Conservation (phyloP, 2,329 filamentous ascomycete genomes). For the Penicillium brevicompactum region DNA sequence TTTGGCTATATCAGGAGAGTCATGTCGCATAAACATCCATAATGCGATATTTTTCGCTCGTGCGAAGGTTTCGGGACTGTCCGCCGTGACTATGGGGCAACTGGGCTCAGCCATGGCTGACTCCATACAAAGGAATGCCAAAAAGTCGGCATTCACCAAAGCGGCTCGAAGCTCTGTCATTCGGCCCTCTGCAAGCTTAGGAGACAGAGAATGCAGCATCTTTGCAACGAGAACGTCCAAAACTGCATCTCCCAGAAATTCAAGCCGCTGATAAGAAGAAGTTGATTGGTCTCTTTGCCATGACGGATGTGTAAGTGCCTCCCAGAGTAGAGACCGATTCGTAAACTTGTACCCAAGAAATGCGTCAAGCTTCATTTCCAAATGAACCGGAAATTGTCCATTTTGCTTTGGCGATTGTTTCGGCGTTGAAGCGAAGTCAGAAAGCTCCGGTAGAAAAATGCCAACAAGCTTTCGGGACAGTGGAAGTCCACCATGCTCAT, state of each 20-base stretch:
- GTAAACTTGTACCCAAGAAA: constrained; percentile 6
- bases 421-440: not conserved
- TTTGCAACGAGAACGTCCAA: not conserved
- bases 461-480: not conserved
- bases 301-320: constrained; percentile 13
- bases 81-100: not conserved
- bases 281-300: not conserved
- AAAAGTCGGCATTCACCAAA: not conserved
- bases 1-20: constrained; percentile 3
- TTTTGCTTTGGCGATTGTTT: not conserved
- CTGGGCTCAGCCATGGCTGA: not conserved
- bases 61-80: not conserved
- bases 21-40: constrained; percentile 12
- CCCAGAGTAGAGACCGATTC: constrained; percentile 7
- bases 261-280: not conserved
- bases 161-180: not conserved
- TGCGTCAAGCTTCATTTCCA: not conserved
- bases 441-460: not conserved
- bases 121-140: not conserved
- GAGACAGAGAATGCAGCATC: not conserved
- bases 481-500: not conserved
- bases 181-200: not conserved
- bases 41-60: not conserved
- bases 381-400: not conserved
- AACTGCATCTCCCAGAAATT: not conserved